These are phyloP conservation scores for Eimeria sp. DNA, from an alignment of 169 alveolate species.

Conservation along the genomic window DNA sequence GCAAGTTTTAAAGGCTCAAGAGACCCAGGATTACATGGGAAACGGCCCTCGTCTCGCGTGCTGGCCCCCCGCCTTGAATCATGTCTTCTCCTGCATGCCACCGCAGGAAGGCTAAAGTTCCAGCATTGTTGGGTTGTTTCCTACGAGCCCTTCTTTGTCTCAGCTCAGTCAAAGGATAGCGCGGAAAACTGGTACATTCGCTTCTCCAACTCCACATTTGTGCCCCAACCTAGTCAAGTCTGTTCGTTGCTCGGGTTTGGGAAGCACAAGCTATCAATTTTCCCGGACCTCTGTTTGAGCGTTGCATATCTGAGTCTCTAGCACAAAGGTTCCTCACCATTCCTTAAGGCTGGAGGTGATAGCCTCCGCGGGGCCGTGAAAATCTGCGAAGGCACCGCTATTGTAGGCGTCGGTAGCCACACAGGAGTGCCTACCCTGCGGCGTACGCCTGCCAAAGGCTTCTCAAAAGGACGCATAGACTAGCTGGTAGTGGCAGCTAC, in stretches of 20 bases:
- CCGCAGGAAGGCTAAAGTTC: conserved; percentile 22
- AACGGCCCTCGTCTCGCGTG: conserved; percentile 8
- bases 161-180: not conserved
- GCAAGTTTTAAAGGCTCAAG: conserved; percentile 13
- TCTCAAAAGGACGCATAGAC: not conserved
- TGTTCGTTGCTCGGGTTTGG: not conserved
- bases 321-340: not conserved
- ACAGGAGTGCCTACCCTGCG: not conserved
- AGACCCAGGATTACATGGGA: conserved; percentile 1
- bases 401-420: not conserved
- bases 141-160: not conserved
- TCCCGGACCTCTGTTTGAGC: not conserved
- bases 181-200: not conserved
- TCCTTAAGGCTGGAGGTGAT: not conserved
- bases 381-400: not conserved
- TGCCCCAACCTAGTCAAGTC: not conserved
- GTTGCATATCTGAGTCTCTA: not conserved
- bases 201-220: not conserved
- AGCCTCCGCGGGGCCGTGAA: not conserved
- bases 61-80: conserved; percentile 13
- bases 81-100: conserved; percentile 58
- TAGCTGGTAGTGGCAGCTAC: not conserved
- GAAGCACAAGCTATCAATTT: not conserved
- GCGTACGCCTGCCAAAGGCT: not conserved
- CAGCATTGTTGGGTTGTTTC: not conserved